Conservation (phyloP, 2,329 filamentous ascomycete species). For the Trichoderma semiorbis region DNA sequence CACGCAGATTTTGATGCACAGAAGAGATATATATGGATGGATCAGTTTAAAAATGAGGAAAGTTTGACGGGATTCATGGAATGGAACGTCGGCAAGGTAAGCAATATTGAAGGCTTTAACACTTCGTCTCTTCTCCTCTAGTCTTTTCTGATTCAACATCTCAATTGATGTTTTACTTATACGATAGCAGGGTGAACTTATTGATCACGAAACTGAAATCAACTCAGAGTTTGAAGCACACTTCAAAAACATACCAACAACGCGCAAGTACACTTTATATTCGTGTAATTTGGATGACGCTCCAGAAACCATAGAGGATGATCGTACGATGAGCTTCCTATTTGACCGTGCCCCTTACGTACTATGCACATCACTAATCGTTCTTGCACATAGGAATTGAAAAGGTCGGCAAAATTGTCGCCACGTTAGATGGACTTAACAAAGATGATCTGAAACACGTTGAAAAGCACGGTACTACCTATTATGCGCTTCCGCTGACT, state of each 20-base stretch:
- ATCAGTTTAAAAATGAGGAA: background rate
- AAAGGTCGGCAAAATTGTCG: background rate
- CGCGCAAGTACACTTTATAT: background rate
- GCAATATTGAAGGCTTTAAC: background rate
- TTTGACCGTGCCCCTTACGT: accelerated
- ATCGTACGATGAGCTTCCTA: background rate
- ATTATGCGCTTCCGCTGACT: background rate
- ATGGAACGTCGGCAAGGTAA: background rate
- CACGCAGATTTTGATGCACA: background rate
- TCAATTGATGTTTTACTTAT: background rate
- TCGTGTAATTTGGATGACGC: background rate
- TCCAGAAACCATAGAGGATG: background rate
- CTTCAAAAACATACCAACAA: accelerated
- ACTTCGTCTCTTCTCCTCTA: background rate
- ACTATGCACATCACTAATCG: background rate
- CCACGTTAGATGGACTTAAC: background rate
- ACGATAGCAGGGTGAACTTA: background rate
- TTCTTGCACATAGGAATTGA: background rate
- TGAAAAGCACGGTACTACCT: background rate
- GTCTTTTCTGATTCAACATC: too few species aligned
- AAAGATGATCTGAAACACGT: background rate
- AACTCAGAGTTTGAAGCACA: accelerated
- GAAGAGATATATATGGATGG: background rate
- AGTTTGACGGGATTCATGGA: background rate
- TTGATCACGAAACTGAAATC: background rate